phyloP scores from a whole-genome alignment of 2,329 filamentous ascomycete genomes.

The Ustulina deusta region DNA sequence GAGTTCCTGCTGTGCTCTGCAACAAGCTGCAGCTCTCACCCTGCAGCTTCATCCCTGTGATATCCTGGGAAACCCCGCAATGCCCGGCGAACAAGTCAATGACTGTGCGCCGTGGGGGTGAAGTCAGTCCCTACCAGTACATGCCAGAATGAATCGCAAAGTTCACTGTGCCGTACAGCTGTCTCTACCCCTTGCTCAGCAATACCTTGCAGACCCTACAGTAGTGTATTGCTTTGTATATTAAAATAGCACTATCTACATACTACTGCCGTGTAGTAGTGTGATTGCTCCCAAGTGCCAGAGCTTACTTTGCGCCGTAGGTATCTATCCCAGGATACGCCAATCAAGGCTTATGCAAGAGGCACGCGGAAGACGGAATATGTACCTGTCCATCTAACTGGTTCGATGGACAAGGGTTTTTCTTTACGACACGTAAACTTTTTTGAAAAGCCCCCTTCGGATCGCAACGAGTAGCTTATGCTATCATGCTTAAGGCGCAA shows the following conservation, averaged over 20 bases:
- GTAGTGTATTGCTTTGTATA: slow-evolving; percentile 1
- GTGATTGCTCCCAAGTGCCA: too few species aligned
- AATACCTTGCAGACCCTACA: neutral
- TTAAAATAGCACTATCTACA: neutral
- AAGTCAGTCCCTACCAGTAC: neutral
- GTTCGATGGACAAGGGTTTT: neutral
- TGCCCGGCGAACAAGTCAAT: slow-evolving; percentile 23
- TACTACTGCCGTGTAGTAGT: neutral
- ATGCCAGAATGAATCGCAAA: slow-evolving; percentile 7
- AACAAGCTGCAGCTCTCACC: slow-evolving; percentile 23
- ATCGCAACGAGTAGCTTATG: neutral
- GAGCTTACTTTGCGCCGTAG: neutral
- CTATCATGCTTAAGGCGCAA: neutral
- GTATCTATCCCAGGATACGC: slow-evolving; percentile 1
- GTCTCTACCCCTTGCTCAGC: neutral
- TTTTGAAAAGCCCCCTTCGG: neutral
- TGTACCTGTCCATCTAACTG: neutral
- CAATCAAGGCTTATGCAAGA: slow-evolving; percentile 15
- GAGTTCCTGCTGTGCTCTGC: slow-evolving; percentile 25
- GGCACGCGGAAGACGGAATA: slow-evolving; percentile 18
- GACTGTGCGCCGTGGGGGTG: slow-evolving; percentile 26
- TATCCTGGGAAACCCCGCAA: slow-evolving; percentile 20
- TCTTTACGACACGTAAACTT: neutral
- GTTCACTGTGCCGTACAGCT: neutral
- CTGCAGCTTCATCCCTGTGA: slow-evolving; percentile 25